Conservation (phyloP, 2,329 filamentous ascomycete species). For the Diaporthe velutina region DNA sequence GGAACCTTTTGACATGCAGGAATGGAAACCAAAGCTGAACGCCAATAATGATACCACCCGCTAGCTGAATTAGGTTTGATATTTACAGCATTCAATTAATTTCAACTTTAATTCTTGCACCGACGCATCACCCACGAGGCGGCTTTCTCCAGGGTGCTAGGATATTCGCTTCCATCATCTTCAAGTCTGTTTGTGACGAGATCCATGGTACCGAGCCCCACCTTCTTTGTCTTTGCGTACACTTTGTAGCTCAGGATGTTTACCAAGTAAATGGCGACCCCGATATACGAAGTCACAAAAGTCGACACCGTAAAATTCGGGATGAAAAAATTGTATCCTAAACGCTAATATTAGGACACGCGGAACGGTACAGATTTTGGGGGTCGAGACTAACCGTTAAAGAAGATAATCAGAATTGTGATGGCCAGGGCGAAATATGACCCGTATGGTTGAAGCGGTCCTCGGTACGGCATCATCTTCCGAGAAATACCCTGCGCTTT, state of each 20-base stretch:
- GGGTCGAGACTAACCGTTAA: slow-evolving; percentile 60
- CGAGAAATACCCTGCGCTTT: slow-evolving; percentile 44
- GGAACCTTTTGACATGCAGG: too few species aligned
- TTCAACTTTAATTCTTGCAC: background rate
- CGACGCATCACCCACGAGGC: background rate
- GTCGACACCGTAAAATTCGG: slow-evolving; percentile 68
- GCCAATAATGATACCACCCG: background rate
- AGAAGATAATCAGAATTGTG: slow-evolving; percentile 64
- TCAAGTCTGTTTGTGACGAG: slow-evolving; percentile 62
- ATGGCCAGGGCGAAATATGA: slow-evolving; percentile 52
- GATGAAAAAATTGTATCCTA: slow-evolving; percentile 22
- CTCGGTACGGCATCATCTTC: slow-evolving; percentile 53
- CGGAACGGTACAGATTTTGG: slow-evolving; percentile 61
- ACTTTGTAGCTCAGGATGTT: slow-evolving; percentile 76
- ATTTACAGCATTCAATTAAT: background rate
- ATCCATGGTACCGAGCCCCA: slow-evolving; percentile 67
- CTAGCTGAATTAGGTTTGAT: too few species aligned
- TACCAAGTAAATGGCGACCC: slow-evolving; percentile 59
- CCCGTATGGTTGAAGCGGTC: slow-evolving; percentile 54
- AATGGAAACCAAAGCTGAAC: background rate
- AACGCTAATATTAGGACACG: slow-evolving; percentile 63
- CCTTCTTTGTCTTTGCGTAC: slow-evolving; percentile 66
- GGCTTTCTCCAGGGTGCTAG: background rate
- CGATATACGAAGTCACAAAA: slow-evolving; percentile 71
- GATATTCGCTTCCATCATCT: background rate